Conservation (phyloP, 164 flowering plant genomes). For the Sedum album region DNA sequence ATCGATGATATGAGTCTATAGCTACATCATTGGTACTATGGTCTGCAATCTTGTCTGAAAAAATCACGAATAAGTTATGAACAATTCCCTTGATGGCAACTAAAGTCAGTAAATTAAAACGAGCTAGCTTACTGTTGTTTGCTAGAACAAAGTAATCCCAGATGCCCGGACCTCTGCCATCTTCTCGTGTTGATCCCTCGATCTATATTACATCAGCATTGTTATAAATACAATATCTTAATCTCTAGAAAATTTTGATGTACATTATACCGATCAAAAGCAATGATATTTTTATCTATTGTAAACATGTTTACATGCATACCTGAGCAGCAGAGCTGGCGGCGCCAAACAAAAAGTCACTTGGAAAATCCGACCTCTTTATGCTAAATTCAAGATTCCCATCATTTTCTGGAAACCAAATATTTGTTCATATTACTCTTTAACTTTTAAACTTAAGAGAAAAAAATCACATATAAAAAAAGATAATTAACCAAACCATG, state of each 20-base stretch:
- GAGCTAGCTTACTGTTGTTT: not conserved
- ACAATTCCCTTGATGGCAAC: not conserved
- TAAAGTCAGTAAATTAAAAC: not conserved
- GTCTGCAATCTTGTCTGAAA: constrained; percentile 1
- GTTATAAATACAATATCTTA: not conserved
- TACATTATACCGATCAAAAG: not conserved
- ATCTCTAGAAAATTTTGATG: not conserved
- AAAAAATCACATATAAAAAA: not conserved
- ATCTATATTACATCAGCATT: not conserved
- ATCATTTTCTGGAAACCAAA: not conserved
- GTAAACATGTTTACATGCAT: not conserved
- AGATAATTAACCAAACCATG: not conserved
- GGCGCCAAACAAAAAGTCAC: constrained; percentile 5
- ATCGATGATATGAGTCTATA: not conserved
- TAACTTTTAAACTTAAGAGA: not conserved
- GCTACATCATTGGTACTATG: not conserved
- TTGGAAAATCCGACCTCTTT: constrained; percentile 7
- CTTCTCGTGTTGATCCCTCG: not conserved
- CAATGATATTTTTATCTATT: not conserved
- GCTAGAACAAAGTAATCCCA: not conserved
- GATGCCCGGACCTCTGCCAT: not conserved
- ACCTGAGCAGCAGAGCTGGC: constrained; percentile 4
- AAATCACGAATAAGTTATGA: not conserved
- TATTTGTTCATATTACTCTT: not conserved
- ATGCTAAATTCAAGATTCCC: not conserved